Evolutionary conservation across 257 asterid species (phyloP).

Genomic region (Verbena officinalis): DNA sequence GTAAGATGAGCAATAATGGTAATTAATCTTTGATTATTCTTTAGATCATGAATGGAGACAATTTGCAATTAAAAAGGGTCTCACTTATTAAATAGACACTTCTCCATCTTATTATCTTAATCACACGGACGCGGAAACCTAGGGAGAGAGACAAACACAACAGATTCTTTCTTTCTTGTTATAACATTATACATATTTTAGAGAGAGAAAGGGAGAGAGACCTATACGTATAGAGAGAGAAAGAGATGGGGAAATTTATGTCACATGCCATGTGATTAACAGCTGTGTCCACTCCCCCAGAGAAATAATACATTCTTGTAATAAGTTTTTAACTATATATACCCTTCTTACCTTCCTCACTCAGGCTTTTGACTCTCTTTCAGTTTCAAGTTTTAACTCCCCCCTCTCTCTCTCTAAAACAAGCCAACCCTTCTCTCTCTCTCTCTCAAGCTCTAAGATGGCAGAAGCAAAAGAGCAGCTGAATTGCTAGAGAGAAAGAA

Average conservation of each 20-base stretch:
- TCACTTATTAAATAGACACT: constrained; percentile 43
- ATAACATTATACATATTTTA: constrained; percentile 17
- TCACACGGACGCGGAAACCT: constrained; percentile 79
- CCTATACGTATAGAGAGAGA: constrained; percentile 23
- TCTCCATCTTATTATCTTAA: constrained; percentile 56
- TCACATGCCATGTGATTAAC: constrained; percentile 90
- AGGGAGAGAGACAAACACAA: constrained; percentile 48
- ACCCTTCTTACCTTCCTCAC: constrained; percentile 45
- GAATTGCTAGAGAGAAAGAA: constrained; percentile 29
- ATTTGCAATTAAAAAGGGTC: constrained; percentile 54
- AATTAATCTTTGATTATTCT: constrained; percentile 32
- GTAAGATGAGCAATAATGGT: constrained; percentile 25
- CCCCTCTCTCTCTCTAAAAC: too few relatives aligned
- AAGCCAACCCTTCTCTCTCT: too few relatives aligned
- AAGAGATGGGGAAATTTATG: constrained; percentile 37
- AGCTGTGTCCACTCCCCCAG: constrained; percentile 58
- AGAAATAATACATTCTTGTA: constrained; percentile 24
- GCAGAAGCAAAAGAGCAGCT: constrained; percentile 50
- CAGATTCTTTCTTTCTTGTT: constrained; percentile 31
- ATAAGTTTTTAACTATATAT: constrained; percentile 47
- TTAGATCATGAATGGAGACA: constrained; percentile 53
- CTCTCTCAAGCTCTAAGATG: constrained; percentile 43
- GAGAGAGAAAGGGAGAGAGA: constrained; percentile 13
- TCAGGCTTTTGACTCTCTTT: constrained; percentile 54
- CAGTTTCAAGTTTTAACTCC: constrained; percentile 32